A percentile compares a stretch with the other conserved stretches of the same genome.
phyloP scores from a whole-genome alignment of 1,284 basidiomycete genomes.

The Cutaneotrichosporon cutaneum region DNA sequence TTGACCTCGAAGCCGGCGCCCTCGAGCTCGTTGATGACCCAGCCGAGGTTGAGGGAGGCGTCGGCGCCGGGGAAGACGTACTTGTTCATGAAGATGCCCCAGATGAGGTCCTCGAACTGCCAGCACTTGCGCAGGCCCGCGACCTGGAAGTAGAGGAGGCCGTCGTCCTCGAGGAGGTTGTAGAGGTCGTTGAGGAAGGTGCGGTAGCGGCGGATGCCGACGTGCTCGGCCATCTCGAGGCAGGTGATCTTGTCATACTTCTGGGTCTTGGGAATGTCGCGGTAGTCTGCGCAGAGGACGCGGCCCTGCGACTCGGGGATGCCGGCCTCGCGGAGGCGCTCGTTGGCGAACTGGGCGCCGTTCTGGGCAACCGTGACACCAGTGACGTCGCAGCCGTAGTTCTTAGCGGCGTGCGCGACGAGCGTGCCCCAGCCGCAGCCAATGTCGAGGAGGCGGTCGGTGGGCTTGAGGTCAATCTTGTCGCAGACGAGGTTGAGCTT shows the following conservation, averaged over 20 bases:
- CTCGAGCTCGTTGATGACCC: constrained; percentile 83
- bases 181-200: constrained; percentile 90
- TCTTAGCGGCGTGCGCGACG: constrained; percentile 91
- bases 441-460: constrained; percentile 79
- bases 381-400: constrained; percentile 91
- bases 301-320: constrained; percentile 73
- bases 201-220: constrained; percentile 90
- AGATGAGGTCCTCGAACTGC: constrained; percentile 98
- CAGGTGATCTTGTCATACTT: constrained; percentile 94
- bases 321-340: constrained; percentile 80
- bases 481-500: constrained; percentile 93
- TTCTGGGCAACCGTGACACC: constrained; percentile 91
- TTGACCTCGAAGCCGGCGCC: constrained; percentile 94
- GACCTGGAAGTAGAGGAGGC: constrained; percentile 92
- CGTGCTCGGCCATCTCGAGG: constrained; percentile 99
- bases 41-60: constrained; percentile 88
- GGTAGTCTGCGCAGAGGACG: constrained; percentile 91
- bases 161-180: constrained; percentile 90
- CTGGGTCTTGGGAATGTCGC: constrained; percentile 79
- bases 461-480: constrained; percentile 83
- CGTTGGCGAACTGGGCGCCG: constrained; percentile 88
- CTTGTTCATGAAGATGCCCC: constrained; percentile 85
- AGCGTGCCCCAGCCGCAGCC: constrained; percentile 99
- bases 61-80: constrained; percentile 98
- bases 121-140: constrained; percentile 88